These are phyloP conservation scores for Metschnikowia matae DNA, from an alignment of 805 yeast species.

Conservation along the genomic window DNA sequence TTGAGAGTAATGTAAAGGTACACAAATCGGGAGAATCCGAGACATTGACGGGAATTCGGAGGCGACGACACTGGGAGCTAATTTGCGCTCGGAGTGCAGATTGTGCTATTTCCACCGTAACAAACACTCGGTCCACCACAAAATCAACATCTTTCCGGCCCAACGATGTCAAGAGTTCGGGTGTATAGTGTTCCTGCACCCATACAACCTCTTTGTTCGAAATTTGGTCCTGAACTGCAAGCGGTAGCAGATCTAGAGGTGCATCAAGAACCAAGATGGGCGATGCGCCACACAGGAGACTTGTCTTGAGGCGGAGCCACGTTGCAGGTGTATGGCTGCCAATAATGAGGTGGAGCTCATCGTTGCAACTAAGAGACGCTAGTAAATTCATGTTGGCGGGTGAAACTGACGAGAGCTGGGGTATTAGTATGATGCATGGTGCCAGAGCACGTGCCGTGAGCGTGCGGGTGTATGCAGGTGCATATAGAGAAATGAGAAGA, in stretches of 20 bases:
- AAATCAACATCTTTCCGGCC: conserved; percentile 63
- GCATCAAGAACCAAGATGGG: conserved; percentile 46
- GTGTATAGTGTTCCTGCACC: conserved; percentile 24
- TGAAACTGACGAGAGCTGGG: neutral
- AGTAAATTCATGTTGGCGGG: conserved; percentile 11
- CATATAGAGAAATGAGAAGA: neutral
- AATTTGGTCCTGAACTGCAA: conserved; percentile 21
- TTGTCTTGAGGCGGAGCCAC: conserved; percentile 43
- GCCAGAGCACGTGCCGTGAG: conserved; percentile 7
- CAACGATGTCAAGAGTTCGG: conserved; percentile 44
- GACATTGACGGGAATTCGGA: conserved; percentile 80
- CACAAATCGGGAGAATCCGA: conserved; percentile 69
- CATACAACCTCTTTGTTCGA: conserved; percentile 24
- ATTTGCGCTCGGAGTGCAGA: conserved; percentile 37
- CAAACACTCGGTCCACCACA: conserved; percentile 75
- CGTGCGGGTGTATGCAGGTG: conserved; percentile 1
- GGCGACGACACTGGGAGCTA: conserved; percentile 47
- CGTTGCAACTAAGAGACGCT: conserved; percentile 32
- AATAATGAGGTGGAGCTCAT: conserved; percentile 54
- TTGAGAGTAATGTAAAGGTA: conserved; percentile 72
- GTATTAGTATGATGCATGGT: conserved; percentile 5
- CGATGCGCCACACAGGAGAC: conserved; percentile 51
- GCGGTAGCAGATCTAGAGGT: conserved; percentile 21
- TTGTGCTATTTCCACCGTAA: conserved; percentile 39
- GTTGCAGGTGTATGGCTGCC: conserved; percentile 47